Evolutionary conservation across 2,329 filamentous ascomycete genomes (phyloP).

Genomic region (Calonectria multiphialidica): DNA sequence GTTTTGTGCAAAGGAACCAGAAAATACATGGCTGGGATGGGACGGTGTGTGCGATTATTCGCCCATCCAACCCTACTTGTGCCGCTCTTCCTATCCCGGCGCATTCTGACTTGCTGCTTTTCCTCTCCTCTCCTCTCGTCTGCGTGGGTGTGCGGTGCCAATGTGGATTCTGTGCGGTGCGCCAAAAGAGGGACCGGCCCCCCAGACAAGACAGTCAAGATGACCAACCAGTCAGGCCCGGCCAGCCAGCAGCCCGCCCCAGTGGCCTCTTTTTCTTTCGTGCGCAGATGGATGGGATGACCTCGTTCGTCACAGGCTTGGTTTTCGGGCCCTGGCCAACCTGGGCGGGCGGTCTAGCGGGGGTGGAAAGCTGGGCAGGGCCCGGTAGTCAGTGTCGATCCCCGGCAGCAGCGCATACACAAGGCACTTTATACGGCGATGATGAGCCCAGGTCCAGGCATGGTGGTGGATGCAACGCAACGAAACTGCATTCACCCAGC

Average conservation of each 20-base stretch:
- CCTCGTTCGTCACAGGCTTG: conserved; percentile 22
- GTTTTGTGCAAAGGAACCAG: neutral
- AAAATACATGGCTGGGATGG: conserved; percentile 2
- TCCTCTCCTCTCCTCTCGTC: neutral
- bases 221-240: conserved; percentile 13
- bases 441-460: conserved; percentile 22
- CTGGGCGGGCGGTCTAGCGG: conserved; percentile 14
- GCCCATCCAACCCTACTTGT: conserved; percentile 22
- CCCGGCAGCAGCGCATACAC: conserved; percentile 28
- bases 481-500: conserved; percentile 8
- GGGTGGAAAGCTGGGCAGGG: conserved; percentile 18
- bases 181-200: conserved; percentile 15
- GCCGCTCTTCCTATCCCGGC: conserved; percentile 11
- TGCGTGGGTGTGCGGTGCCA: conserved; percentile 21
- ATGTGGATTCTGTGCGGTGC: conserved; percentile 25
- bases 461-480: conserved; percentile 18
- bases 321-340: conserved; percentile 14
- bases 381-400: conserved; percentile 32
- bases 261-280: neutral
- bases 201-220: conserved; percentile 11
- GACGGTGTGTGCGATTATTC: conserved; percentile 13
- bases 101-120: conserved; percentile 22
- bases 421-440: conserved; percentile 24
- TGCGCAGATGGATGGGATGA: conserved; percentile 18
- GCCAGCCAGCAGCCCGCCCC: conserved; percentile 10